These are phyloP conservation scores for Knoxdaviesia capensis DNA, from an alignment of 2,329 filamentous ascomycete species.

Conservation along the genomic window DNA sequence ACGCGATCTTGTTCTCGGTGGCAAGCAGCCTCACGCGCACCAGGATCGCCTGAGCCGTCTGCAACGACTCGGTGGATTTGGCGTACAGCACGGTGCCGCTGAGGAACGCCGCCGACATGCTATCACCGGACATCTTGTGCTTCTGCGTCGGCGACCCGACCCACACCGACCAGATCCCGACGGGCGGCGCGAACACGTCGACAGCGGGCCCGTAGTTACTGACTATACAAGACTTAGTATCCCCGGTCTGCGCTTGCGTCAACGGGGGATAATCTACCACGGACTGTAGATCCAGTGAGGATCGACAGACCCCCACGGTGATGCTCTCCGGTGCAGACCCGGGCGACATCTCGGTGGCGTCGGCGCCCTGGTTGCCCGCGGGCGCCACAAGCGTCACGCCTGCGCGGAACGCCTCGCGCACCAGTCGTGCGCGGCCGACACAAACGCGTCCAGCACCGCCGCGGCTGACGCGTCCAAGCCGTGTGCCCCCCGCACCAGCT, in stretches of 20 bases:
- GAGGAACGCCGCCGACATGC: conserved; percentile 18
- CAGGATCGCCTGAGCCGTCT: no score
- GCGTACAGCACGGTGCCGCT: conserved; percentile 3
- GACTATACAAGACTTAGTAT: conserved; percentile 5
- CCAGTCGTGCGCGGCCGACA: conserved; percentile 15
- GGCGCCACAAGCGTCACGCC: conserved; percentile 19
- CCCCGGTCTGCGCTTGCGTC: no score
- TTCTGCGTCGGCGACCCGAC: conserved; percentile 16
- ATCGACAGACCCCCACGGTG: conserved; percentile 13
- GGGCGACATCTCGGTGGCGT: conserved; percentile 6
- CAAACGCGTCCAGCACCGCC: conserved; percentile 12
- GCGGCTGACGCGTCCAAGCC: conserved; percentile 9
- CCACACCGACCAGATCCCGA: conserved; percentile 20
- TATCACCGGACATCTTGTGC: conserved; percentile 24
- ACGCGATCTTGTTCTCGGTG: no score
- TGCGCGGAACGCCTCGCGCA: conserved; percentile 7
- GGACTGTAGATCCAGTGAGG: conserved; percentile 12
- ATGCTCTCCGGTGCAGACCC: conserved; percentile 9
- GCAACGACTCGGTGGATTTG: background rate
- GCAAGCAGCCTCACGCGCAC: no score
- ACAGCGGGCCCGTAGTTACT: conserved; percentile 24
- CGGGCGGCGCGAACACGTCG: conserved; percentile 25
- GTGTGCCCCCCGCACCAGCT: conserved; percentile 26
- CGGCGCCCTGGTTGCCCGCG: conserved; percentile 7
- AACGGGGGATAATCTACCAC: conserved; percentile 5